Conservation (phyloP, 2,329 filamentous ascomycete genomes). For the Zasmidium citrigriseum region DNA sequence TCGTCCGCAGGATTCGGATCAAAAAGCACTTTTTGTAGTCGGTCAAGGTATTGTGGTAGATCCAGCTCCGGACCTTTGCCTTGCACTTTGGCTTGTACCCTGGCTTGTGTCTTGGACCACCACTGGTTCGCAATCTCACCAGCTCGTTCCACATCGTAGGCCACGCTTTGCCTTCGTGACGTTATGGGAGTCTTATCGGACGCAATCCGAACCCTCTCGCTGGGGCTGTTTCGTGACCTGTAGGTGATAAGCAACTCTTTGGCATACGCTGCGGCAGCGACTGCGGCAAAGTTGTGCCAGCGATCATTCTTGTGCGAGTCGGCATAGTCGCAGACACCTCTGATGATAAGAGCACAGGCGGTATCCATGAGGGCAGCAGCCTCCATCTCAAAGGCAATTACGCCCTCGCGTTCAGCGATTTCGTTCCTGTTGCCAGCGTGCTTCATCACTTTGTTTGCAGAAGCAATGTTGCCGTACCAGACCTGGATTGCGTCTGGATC, state of each 20-base stretch:
- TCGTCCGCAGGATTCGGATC: too few species aligned
- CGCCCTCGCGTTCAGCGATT: conserved; percentile 5
- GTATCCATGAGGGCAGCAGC: conserved; percentile 25
- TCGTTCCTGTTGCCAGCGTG: conserved; percentile 2
- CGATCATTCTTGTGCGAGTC: conserved; percentile 28
- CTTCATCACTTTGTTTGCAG: conserved; percentile 24
- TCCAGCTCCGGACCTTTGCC: too few species aligned
- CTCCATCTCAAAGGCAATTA: conserved; percentile 30
- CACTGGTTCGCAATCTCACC: too few species aligned
- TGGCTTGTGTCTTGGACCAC: too few species aligned
- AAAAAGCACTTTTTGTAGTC: too few species aligned
- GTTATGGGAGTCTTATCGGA: too few species aligned
- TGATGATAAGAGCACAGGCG: conserved; percentile 24
- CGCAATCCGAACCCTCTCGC: too few species aligned
- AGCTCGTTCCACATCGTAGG: too few species aligned
- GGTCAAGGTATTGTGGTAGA: too few species aligned
- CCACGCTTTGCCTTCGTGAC: too few species aligned
- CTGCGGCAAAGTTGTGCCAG: conserved; percentile 26
- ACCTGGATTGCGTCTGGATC: conserved; percentile 2
- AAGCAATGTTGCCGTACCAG: conserved; percentile 28
- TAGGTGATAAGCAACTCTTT: conserved; percentile 17
- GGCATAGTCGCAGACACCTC: conserved; percentile 28
- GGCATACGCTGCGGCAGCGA: conserved; percentile 21
- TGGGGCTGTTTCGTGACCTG: too few species aligned
- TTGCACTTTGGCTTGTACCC: too few species aligned